Base-by-base conservation (phyloP, 768 basidiomycete species). In the Lactarius hatsudake region DNA sequence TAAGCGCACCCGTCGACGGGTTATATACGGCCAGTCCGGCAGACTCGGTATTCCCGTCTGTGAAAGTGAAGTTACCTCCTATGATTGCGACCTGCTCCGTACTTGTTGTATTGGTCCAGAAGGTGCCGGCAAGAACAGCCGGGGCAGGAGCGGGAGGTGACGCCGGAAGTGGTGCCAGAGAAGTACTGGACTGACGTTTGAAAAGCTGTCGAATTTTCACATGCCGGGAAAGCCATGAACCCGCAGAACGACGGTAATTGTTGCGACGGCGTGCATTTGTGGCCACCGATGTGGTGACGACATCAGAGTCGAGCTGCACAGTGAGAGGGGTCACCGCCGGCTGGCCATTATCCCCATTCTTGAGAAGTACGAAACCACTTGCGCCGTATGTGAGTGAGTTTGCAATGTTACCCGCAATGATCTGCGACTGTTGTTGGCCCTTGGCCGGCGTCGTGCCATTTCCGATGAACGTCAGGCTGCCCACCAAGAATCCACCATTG, bases 51-150 rank as follows among this genome's bases (percentile, higher is more conserved):
- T 76, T 74, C 8, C 79, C 79, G 2, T 78, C 69, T 7, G 80
- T 66, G 73, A 87, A 87, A 0, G 90, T 84, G 75, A 98, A 99
- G 75, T 95, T 94, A 42, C 96, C 96, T 38, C 95, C 96, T 58
- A 98, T 80, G 68, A 98, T 85, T 53, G 86, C 86, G 23, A 93
- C 76, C 64, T 91, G 86, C 55, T 84, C 81, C 12, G 79, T 79
- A 3, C 86, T 86, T 2, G 88, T 84, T 43, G 81, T 81, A 74
- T 98, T 97, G 8, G 86, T 90, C 93, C 93, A 98, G 80, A 94
- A 98, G 2, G 85, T 84, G 38, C 93, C 96, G 0, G 93, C 84
- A 63, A 97, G 81, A 67, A 98, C 86, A 20, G 93, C 87, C 0
- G 94, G 93, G 1, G 93, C 91, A 1, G 84, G 79, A 2, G 87